Base-by-base conservation (phyloP, 1,284 basidiomycete species). In the Trichosporon faecale region DNA sequence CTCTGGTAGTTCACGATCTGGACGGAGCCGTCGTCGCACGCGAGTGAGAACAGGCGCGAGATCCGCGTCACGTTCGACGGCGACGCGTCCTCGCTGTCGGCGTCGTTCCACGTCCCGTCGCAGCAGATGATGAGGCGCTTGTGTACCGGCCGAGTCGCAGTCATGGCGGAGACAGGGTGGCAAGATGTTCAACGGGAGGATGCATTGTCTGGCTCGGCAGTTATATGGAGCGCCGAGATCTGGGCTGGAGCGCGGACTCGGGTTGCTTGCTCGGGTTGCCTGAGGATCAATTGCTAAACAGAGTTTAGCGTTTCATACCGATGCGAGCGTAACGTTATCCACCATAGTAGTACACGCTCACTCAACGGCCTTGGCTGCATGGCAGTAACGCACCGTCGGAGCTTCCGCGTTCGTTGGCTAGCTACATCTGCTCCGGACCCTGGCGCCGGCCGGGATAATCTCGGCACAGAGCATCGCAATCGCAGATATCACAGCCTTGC, bases 31-130 rank as follows among this genome's bases (percentile, higher is more conserved):
- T 65, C 64, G 27, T 18, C 25, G 44, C 64, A 65, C 25, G 14
- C 23, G 18, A 65, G 64, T 8, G 40, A 27, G 44, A 65, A 65
- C 64, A 65, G 27, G 44, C 64, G 64, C 64, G 64, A 49, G 27
- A 65, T 65, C 4, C 64, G 64, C 64, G 64, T 65, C 64, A 49
- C 64, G 44, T 65, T 65, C 27, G 64, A 46, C 27, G 64, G 64
- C 6, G 65, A 31, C 44, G 16, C 29, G 49, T 60, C 65, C 40
- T 66, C 65, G 61, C 44, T 44, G 40, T 68, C 61, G 23, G 33
- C 44, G 46, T 65, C 55, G 63, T 44, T 55, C 44, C 31, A 40
- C 12, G 67, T 63, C 21, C 46, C 67, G 57, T 64, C 67, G 63
- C 63, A 64, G 63, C 63, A 64, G 35, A 40, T 44, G 63, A 64